Evolutionary conservation across 345 rosid genomes (phyloP).

Genomic region (Citrus reticulata): DNA sequence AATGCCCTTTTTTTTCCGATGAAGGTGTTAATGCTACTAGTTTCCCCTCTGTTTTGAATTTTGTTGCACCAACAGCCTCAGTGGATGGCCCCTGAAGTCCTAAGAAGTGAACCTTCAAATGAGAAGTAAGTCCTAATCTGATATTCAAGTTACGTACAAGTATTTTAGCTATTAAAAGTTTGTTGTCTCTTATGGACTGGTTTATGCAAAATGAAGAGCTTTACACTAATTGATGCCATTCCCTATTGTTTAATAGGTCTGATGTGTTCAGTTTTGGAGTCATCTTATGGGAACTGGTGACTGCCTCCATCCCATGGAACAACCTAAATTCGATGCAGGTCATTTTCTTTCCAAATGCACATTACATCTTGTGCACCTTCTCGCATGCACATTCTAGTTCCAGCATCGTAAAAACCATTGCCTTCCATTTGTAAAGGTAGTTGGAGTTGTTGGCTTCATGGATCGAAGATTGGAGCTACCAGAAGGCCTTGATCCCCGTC

Average conservation of each 20-base stretch:
- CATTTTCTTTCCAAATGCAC: background rate
- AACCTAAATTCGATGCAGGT: slow-evolving; percentile 76
- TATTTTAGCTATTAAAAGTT: background rate
- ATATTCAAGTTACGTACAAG: background rate
- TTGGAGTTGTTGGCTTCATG: slow-evolving; percentile 91
- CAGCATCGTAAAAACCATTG: background rate
- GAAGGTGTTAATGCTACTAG: background rate
- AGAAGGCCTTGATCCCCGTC: slow-evolving; percentile 56
- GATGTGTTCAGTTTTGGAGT: slow-evolving; percentile 90
- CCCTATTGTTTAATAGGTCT: slow-evolving; percentile 43
- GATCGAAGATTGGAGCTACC: slow-evolving; percentile 82
- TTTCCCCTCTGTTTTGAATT: background rate
- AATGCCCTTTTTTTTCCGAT: background rate
- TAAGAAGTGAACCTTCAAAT: slow-evolving; percentile 79
- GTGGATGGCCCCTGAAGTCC: slow-evolving; percentile 99
- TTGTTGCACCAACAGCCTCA: slow-evolving; percentile 57
- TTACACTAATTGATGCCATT: background rate
- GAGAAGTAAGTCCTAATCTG: slow-evolving; percentile 54
- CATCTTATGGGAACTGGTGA: slow-evolving; percentile 82
- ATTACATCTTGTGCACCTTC: background rate
- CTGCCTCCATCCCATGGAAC: slow-evolving; percentile 76
- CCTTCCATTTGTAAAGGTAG: slow-evolving; percentile 41
- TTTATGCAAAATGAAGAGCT: background rate
- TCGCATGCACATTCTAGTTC: too few species aligned
- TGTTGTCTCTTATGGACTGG: background rate